Evolutionary conservation across 202 grass and related monocot species (phyloP), one percentile per base, ranked within the genome.

Genomic region (Carex arenaria): DNA sequence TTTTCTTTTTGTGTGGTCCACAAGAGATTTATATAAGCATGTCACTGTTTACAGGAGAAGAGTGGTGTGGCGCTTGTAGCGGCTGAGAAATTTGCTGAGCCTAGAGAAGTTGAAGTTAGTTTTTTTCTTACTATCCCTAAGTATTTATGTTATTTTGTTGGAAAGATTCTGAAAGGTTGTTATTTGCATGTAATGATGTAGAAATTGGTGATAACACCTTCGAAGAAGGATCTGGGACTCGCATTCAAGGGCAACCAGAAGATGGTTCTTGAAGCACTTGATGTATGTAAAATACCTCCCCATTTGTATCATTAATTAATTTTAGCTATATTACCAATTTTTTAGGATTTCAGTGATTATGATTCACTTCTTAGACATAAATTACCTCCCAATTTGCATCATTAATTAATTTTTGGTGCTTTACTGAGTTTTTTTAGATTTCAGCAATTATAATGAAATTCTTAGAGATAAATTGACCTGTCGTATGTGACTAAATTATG

Each of bases 181-280:
- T 86, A 82, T 91, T 62, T 47, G 38, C 42, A 77, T 79, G 47
- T 82, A n/a, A 80, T 52, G 31, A 47, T 90, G 78, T 75, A 95
- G 95, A 98, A 98, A 38, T 64, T 98, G 66, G 80, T 98, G 82
- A 89, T 98, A 84, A 89, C 88, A 17, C 95, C 95, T 64, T 98
- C 95, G 77, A 98, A 98, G 82, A 95, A 95, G 82, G 95, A 98
- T 20, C 81, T 98, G 40, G 95, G 93, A 67, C 93, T 95, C 86
- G 89, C 92, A 3, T 98, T 98, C 73, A 98, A 98, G 85, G 95
- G 93, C 43, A 93, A 66, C 72, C 95, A 98, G 63, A 95, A 86
- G 83, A 88, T 88, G 92, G 89, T 98, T 38, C 76, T 98, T 64
- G 89, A 92, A 89, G 93, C 95, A 90, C 80, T 98, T 73, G 93